These are phyloP conservation scores for Epichloe uncinata DNA, from an alignment of 2,329 filamentous ascomycete genomes.

Conservation along the genomic window DNA sequence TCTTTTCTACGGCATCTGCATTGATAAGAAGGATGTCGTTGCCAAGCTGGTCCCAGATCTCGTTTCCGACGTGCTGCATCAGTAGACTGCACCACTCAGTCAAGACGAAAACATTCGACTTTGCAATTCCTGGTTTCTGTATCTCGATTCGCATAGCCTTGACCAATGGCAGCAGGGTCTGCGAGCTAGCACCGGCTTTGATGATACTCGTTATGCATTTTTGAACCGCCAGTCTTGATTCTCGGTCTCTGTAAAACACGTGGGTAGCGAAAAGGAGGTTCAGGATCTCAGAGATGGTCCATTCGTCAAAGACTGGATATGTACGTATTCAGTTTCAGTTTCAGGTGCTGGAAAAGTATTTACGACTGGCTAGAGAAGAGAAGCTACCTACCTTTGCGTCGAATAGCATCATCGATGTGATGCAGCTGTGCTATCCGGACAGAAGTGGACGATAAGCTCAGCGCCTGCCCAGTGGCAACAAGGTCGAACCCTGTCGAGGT, in stretches of 20 bases:
- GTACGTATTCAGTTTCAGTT: neutral
- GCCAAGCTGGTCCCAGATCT: conserved; percentile 51
- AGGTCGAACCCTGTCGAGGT: conserved; percentile 33
- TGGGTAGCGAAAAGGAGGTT: conserved; percentile 77
- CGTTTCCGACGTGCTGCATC: conserved; percentile 53
- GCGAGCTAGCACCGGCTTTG: conserved; percentile 37
- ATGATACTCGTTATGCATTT: conserved; percentile 61
- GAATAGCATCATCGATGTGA: conserved; percentile 42
- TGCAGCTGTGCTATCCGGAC: conserved; percentile 41
- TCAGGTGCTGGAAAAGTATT: neutral
- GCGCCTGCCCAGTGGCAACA: conserved; percentile 31
- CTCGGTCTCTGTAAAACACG: conserved; percentile 71
- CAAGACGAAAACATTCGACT: conserved; percentile 73
- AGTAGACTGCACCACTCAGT: conserved; percentile 80
- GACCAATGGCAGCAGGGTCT: conserved; percentile 51
- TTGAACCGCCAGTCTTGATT: conserved; percentile 72
- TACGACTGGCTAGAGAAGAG: neutral
- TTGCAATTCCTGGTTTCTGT: conserved; percentile 62
- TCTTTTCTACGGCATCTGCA: conserved; percentile 66
- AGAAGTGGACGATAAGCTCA: conserved; percentile 50
- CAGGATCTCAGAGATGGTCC: conserved; percentile 43
- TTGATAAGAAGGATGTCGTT: conserved; percentile 53
- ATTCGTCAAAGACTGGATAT: conserved; percentile 28
- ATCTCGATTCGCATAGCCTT: conserved; percentile 57
- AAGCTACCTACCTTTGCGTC: conserved; percentile 3